Conservation (phyloP, 2,329 filamentous ascomycete species). For the Gaeumannomyces sp. region DNA sequence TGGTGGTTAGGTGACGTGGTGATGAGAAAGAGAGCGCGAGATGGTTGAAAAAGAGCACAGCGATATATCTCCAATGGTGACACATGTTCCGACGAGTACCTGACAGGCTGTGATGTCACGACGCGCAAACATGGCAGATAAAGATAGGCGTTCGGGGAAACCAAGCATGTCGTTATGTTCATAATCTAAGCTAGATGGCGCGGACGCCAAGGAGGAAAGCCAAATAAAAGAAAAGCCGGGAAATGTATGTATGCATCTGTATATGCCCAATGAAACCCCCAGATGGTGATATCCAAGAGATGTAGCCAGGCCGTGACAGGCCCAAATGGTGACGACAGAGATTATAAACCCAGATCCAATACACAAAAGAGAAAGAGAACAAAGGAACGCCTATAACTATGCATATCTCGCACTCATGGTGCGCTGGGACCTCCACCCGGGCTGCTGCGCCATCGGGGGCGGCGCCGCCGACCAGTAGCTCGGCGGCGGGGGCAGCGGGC, state of each 20-base stretch:
- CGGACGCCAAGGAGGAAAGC: too few species aligned
- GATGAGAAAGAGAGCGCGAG: too few species aligned
- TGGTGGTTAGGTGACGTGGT: too few species aligned
- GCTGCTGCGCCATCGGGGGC: neutral
- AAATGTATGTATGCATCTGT: slow-evolving; percentile 2
- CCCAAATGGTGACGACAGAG: neutral
- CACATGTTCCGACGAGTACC: too few species aligned
- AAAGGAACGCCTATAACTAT: slow-evolving; percentile 3
- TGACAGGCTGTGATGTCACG: too few species aligned
- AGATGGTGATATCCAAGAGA: neutral
- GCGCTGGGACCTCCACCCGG: slow-evolving; percentile 1
- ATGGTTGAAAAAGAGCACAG: too few species aligned
- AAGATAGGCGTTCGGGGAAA: too few species aligned
- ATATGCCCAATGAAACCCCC: neutral
- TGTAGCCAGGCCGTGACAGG: neutral
- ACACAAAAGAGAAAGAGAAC: neutral
- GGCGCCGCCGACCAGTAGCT: slow-evolving; percentile 1
- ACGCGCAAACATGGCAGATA: too few species aligned
- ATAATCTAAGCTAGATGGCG: neutral
- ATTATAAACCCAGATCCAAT: neutral
- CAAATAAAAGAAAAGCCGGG: neutral
- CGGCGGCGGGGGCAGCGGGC: slow-evolving; percentile 2
- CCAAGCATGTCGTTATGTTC: neutral
- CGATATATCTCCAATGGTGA: too few species aligned
- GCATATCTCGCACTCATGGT: slow-evolving; percentile 10